Evolutionary conservation across 2,329 filamentous ascomycete genomes (phyloP).

Genomic region (Ilyonectria destructans): DNA sequence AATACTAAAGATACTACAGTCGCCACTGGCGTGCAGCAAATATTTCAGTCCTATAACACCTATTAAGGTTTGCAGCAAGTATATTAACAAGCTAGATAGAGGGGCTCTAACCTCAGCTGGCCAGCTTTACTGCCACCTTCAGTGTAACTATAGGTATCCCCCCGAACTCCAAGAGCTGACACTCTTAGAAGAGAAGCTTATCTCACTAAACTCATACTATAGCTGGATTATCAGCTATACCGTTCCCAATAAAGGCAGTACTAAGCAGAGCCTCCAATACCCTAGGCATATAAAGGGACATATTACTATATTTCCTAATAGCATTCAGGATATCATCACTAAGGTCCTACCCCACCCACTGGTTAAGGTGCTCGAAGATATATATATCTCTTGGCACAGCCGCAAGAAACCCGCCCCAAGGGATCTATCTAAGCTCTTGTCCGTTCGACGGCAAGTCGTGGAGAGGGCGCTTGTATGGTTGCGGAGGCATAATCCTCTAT

Average conservation of each 20-base stretch:
- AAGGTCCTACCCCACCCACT: neutral
- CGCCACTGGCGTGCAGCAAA: too few relatives aligned
- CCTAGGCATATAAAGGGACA: neutral
- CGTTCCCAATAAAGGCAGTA: too few relatives aligned
- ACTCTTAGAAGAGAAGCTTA: neutral
- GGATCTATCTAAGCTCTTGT: neutral
- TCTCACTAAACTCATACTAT: too few relatives aligned
- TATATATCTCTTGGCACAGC: neutral
- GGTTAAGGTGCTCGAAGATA: neutral
- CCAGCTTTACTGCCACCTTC: too few relatives aligned
- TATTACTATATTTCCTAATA: neutral
- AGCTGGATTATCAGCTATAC: too few relatives aligned
- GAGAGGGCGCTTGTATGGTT: neutral
- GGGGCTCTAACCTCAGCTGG: too few relatives aligned
- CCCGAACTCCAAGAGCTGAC: too few relatives aligned
- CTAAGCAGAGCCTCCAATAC: neutral
- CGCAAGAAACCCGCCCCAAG: neutral
- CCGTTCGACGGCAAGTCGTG: neutral
- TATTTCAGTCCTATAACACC: too few relatives aligned
- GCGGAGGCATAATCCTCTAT: neutral
- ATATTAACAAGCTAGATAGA: too few relatives aligned
- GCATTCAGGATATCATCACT: neutral
- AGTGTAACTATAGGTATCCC: too few relatives aligned
- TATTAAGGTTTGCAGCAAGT: too few relatives aligned
- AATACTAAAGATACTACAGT: too few relatives aligned